These are phyloP conservation scores for Lecanicillium sp. DNA, from an alignment of 2,329 filamentous ascomycete genomes.

Conservation along the genomic window DNA sequence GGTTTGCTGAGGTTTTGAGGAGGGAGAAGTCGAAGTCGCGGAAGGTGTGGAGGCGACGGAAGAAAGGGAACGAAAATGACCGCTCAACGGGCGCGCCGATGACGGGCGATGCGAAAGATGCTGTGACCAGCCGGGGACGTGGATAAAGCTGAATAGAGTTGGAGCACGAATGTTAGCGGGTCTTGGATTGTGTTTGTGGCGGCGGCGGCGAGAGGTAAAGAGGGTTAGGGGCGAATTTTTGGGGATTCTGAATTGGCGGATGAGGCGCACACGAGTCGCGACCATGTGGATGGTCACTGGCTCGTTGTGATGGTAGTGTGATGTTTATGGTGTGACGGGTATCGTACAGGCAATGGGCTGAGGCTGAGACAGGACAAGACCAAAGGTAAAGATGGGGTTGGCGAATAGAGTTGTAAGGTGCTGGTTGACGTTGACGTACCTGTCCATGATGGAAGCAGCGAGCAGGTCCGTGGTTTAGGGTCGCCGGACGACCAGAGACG, in stretches of 20 bases:
- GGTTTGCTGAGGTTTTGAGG: constrained; percentile 30
- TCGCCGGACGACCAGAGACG: constrained; percentile 9
- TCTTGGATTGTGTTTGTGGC: background rate
- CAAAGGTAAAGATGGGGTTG: background rate
- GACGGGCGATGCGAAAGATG: constrained; percentile 29
- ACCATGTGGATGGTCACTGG: constrained; percentile 5
- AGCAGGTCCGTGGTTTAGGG: constrained; percentile 10
- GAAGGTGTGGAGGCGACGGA: constrained; percentile 39
- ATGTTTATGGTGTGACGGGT: background rate
- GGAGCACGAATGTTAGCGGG: constrained; percentile 4
- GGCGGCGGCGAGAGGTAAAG: background rate
- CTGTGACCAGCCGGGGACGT: constrained; percentile 48
- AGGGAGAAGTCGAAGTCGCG: constrained; percentile 21
- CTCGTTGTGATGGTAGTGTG: background rate
- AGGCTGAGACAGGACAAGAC: background rate
- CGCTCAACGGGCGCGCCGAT: constrained; percentile 30
- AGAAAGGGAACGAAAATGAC: constrained; percentile 49
- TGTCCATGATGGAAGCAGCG: constrained; percentile 11
- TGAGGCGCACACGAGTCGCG: constrained; percentile 5
- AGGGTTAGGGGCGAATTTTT: too few species aligned
- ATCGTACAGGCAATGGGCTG: too few species aligned
- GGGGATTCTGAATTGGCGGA: too few species aligned
- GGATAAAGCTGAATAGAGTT: constrained; percentile 40
- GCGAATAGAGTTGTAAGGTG: too few species aligned
- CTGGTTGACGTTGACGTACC: too few species aligned